Base-by-base conservation (phyloP, 2,329 filamentous ascomycete species). In the Sporothrix sp. region DNA sequence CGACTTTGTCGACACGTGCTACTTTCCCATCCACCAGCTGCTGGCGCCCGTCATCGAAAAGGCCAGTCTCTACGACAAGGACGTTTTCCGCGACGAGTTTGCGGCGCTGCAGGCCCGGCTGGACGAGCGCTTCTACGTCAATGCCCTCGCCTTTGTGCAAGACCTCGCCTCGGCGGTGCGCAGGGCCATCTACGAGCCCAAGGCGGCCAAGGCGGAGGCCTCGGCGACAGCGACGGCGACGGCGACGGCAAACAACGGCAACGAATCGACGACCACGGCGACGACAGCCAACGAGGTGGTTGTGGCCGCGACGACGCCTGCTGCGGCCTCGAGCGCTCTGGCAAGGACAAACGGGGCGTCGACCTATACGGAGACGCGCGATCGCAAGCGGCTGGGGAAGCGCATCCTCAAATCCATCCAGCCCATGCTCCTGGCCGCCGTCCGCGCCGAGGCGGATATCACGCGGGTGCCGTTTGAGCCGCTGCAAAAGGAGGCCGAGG, bases 381-480 rank as follows among this genome's bases (percentile, higher is more conserved):
- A 95, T 58, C 81, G 85, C 54, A 85, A 87, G 60, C 85, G 84
- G 58, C 71, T 95, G n/a, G 88, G 86, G 21, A 95, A 94, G 66
- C 81, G 89, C 23, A 95, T 96, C 54, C 76, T 95, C 57, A 94
- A 88, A 64, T 80, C 82, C 1, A 76, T 95, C 28, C 87, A 94
- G 63, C 81, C 85, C 13, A 75, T 81, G 39, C 71, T 95, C 3
- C 85, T 95, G 63, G 75, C 79, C 50, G 88, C 88, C 1, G 68
- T 89, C 42, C 78, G 76, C 48, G 86, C 87, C 50, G 91, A 97
- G 65, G 82, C 86, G n/a, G 86, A 93, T 54, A 74, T 95, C 37
- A 82, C 76, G 46, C 77, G 82, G 48, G 84, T 82, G 59, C 73
- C 85, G 1, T 78, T 81, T 40, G 84, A 89, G 48, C 75, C 75